Conservation (phyloP, 148 eudicot species). For the Chenopodium album region DNA sequence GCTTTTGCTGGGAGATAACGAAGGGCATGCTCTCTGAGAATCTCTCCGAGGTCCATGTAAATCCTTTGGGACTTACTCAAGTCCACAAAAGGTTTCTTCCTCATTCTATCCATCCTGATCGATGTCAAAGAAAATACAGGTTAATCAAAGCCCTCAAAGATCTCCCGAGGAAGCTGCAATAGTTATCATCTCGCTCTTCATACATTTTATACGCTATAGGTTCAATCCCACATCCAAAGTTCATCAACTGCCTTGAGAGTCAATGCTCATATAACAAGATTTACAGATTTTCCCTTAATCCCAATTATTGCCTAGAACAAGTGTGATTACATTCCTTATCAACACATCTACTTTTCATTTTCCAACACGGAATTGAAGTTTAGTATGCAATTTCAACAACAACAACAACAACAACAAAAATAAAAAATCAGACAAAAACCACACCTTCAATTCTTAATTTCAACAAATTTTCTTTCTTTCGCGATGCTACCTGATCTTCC, state of each 20-base stretch:
- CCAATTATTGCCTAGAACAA: no score
- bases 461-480: no score
- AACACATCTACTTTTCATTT: no score
- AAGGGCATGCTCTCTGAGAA: conserved; percentile 53
- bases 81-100: background rate
- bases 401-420: no score
- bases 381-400: no score
- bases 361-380: no score
- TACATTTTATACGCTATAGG: background rate
- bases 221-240: background rate
- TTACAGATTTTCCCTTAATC: no score
- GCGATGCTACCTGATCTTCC: no score
- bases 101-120: conserved; percentile 19
- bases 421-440: no score
- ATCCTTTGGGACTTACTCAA: conserved; percentile 19
- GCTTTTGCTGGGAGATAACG: conserved; percentile 68
- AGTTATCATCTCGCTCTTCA: background rate
- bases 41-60: conserved; percentile 56
- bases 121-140: background rate
- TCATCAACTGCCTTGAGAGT: background rate
- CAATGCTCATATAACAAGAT: background rate
- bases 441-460: no score
- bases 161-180: background rate
- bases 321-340: no score
- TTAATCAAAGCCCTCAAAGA: background rate